Evolutionary conservation across 768 basidiomycete species (phyloP).

Genomic region (Phanerodontia chrysosporium): DNA sequence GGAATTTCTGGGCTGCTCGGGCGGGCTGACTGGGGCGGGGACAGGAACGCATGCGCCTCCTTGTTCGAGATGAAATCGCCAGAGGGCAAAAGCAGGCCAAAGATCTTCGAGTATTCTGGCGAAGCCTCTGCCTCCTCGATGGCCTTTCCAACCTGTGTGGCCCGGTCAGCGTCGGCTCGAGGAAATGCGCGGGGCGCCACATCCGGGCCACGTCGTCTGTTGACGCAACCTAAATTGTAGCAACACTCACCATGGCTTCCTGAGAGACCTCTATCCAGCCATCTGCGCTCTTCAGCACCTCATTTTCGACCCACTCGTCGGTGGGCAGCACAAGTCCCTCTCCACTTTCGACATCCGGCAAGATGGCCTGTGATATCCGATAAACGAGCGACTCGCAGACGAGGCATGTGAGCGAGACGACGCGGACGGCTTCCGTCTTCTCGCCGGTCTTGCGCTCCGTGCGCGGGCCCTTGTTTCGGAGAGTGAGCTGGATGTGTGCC

Average conservation of each 20-base stretch:
- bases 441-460: conserved; percentile 16
- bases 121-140: conserved; percentile 22
- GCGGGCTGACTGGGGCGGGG: conserved; percentile 8
- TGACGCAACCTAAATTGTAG: not conserved
- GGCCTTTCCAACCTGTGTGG: conserved; percentile 11
- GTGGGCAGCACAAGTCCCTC: conserved; percentile 67
- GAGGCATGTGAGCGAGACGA: conserved; percentile 64
- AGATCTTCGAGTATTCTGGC: conserved; percentile 33
- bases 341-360: conserved; percentile 51
- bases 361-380: conserved; percentile 60
- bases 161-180: not conserved
- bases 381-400: conserved; percentile 62
- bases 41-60: conserved; percentile 1
- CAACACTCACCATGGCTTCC: conserved; percentile 58
- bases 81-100: conserved; percentile 25
- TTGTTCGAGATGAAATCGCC: not conserved
- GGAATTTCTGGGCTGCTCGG: conserved; percentile 3
- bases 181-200: not conserved
- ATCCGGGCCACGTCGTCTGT: not conserved
- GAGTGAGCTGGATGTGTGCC: conserved; percentile 67
- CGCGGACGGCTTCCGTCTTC: conserved; percentile 36
- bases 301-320: conserved; percentile 74
- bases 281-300: conserved; percentile 57
- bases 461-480: conserved; percentile 46
- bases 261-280: conserved; percentile 75